Base-by-base conservation (phyloP, 1,139 yeast genomes). In the Yamadazyma triangularis region DNA sequence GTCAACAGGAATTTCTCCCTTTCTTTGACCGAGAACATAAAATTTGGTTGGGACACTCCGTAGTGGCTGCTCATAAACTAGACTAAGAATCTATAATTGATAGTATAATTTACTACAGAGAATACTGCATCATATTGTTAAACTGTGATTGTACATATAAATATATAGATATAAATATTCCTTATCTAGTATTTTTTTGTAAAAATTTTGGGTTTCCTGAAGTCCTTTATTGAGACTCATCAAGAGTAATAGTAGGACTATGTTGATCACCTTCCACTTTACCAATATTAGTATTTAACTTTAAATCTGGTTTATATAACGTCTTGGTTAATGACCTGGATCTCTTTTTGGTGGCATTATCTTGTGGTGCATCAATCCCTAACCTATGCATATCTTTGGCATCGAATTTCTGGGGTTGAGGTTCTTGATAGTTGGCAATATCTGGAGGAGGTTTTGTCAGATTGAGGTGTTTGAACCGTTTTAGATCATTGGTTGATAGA, bases 231-330 rank as follows among this genome's bases (percentile, higher is more conserved):
- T 44, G 48, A 11, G 56, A 46, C 38, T 61, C 69, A 34, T 65
- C 70, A 28, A 65, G 49, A 1, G 71, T 65, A 31, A 65, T 65
- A 6, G 66, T 61, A 4, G 73, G 73, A 31, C 68, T 39, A 5
- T 38, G 33, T 3, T 33, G 27, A 4, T 39, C 34, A 4, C 29
- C 25, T 8, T 36, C 33, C 2, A 27, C 25, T 10, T 34, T 23
- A 18, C 27, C 34, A 4, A 40, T 23, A 2, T 25, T 28, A 5
- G 58, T 51, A 28, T 50, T 42, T 18, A 60, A 33, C 21, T 36
- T 42, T 34, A 60, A 51, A 8, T 47, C 44, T 2, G 70, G 71
- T 34, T 49, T 60, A 45, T 60, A 65, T 15, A 64, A 45, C 5
- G 70, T 64, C 30, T 52, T 60, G 4, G 69, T 62, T 15, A 50